Conservation (phyloP, 2,329 filamentous ascomycete genomes). For the Pestalotiopsis sp. region DNA sequence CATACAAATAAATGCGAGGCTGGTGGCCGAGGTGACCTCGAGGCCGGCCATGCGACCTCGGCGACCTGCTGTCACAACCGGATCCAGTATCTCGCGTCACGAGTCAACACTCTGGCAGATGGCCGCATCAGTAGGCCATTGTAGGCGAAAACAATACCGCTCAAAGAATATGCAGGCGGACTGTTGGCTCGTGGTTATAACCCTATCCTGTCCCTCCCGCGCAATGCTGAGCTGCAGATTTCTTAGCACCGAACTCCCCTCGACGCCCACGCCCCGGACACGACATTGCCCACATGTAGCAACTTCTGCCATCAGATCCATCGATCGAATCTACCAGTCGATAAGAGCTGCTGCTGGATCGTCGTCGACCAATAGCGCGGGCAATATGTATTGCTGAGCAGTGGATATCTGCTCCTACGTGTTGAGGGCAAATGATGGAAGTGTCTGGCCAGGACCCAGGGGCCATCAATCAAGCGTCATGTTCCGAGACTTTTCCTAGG, state of each 20-base stretch:
- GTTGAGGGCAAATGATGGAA: neutral
- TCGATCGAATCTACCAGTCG: neutral
- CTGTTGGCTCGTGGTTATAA: conserved; percentile 5
- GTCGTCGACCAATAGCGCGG: neutral
- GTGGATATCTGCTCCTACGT: neutral
- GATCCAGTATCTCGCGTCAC: neutral
- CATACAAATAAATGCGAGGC: neutral
- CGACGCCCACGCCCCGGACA: neutral
- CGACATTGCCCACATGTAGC: neutral
- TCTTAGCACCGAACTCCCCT: neutral
- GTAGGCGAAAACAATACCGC: neutral
- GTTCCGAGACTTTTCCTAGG: neutral
- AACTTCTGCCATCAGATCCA: neutral
- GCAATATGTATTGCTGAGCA: neutral
- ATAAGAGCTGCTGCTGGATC: neutral
- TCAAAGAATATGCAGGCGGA: conserved; percentile 3
- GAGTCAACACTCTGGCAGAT: neutral
- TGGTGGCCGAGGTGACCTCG: neutral
- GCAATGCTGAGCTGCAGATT: neutral
- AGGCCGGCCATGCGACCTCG: neutral
- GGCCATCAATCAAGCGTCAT: neutral
- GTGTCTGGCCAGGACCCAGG: neutral
- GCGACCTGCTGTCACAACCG: neutral
- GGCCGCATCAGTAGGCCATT: neutral
- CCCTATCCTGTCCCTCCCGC: neutral